Percentiles rank a stretch among this genome's conserved stretches.
Evolutionary conservation across 225 moss, liverwort and hornwort species (phyloP).

Genomic region (Ulota crispa): DNA sequence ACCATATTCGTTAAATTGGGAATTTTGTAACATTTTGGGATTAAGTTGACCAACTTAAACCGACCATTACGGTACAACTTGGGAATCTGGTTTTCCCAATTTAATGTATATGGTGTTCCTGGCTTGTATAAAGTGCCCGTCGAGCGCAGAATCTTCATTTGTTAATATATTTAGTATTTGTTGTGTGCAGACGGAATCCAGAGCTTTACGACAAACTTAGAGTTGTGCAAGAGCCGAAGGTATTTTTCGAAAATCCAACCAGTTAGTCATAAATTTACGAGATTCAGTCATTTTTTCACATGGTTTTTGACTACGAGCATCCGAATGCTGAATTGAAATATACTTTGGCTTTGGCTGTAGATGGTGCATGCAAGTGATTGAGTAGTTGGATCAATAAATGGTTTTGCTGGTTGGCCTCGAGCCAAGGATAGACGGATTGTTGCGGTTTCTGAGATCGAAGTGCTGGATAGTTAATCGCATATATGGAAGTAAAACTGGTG

Average conservation of each 20-base stretch:
- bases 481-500: background rate
- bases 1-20: too few relatives aligned
- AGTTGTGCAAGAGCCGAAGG: constrained; percentile 68
- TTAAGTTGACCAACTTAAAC: too few relatives aligned
- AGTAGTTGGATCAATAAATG: background rate
- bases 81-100: too few relatives aligned
- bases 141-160: background rate
- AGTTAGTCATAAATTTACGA: background rate
- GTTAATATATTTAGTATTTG: background rate
- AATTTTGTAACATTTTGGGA: too few relatives aligned
- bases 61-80: too few relatives aligned
- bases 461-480: background rate
- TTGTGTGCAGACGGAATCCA: constrained; percentile 54
- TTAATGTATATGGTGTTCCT: too few relatives aligned
- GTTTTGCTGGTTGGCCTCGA: background rate
- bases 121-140: background rate
- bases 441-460: background rate
- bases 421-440: background rate
- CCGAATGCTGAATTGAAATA: background rate
- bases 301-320: background rate
- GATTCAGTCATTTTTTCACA: background rate
- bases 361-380: constrained; percentile 3
- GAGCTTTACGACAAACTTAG: constrained; percentile 59
- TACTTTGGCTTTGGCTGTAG: constrained; percentile 2
- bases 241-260: constrained; percentile 4